phyloP scores from a whole-genome alignment of 352 stramenopile species.

The Phytophthora pini region DNA sequence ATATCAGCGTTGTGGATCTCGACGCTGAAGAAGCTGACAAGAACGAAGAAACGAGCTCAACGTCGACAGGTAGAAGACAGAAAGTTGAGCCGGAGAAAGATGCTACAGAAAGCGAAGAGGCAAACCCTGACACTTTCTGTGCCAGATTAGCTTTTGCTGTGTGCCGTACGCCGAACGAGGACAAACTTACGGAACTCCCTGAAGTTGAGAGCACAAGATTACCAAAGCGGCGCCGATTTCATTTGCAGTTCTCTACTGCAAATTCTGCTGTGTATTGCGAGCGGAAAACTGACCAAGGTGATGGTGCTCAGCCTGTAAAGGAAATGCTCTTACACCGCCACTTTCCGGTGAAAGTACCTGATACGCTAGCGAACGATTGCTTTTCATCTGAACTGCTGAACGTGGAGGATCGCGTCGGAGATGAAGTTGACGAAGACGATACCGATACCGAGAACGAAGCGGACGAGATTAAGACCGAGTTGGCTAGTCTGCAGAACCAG shows the following conservation, averaged over 20 bases:
- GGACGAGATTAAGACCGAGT: slow-evolving; percentile 57
- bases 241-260: slow-evolving; percentile 51
- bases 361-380: slow-evolving; percentile 50
- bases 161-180: slow-evolving; percentile 27
- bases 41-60: slow-evolving; percentile 21
- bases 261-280: slow-evolving; percentile 51
- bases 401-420: slow-evolving; percentile 45
- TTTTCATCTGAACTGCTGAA: slow-evolving; percentile 42
- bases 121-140: slow-evolving; percentile 20
- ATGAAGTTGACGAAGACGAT: slow-evolving; percentile 56
- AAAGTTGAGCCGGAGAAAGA: slow-evolving; percentile 21
- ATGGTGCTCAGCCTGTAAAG: slow-evolving; percentile 16
- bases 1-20: slow-evolving; percentile 72
- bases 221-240: slow-evolving; percentile 37
- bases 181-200: slow-evolving; percentile 22
- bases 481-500: slow-evolving; percentile 53
- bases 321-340: slow-evolving; percentile 65
- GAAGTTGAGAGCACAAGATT: slow-evolving; percentile 19
- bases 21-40: slow-evolving; percentile 40
- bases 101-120: slow-evolving; percentile 8
- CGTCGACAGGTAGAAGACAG: slow-evolving; percentile 13
- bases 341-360: slow-evolving; percentile 55
- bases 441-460: slow-evolving; percentile 52
- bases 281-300: slow-evolving; percentile 25
- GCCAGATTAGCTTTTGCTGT: slow-evolving; percentile 39